A percentile compares a stretch with the other conserved stretches of the same genome.
These are phyloP conservation scores for Suillus occidentalis DNA, from an alignment of 768 basidiomycete species.

Conservation along the genomic window DNA sequence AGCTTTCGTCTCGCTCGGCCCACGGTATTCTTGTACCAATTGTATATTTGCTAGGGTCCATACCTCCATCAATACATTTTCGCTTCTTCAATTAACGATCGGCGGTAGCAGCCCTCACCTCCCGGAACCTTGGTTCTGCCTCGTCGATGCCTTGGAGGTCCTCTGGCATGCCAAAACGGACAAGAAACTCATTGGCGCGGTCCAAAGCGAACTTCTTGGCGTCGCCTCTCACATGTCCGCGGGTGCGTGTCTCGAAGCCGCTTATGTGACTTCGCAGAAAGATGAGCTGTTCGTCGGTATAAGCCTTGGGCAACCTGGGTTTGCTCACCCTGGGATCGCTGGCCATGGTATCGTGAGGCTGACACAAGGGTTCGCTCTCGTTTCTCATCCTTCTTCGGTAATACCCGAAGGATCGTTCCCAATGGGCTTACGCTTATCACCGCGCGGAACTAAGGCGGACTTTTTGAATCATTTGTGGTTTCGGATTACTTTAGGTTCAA, in stretches of 20 bases:
- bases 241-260: conserved; percentile 60
- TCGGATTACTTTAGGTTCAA: conserved; percentile 2
- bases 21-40: conserved; percentile 70
- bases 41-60: conserved; percentile 6
- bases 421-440: conserved; percentile 16
- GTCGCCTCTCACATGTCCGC: conserved; percentile 62
- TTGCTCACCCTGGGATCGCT: conserved; percentile 66
- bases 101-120: conserved; percentile 39
- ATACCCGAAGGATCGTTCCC: conserved; percentile 25
- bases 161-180: conserved; percentile 54
- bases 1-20: conserved; percentile 58
- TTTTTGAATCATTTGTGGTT: background rate
- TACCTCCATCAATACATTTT: conserved; percentile 3
- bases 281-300: conserved; percentile 61
- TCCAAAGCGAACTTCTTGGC: conserved; percentile 70
- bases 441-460: background rate
- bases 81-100: background rate
- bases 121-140: conserved; percentile 58
- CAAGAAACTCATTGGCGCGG: conserved; percentile 60
- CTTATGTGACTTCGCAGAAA: conserved; percentile 53
- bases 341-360: conserved; percentile 31
- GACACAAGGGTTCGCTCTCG: conserved; percentile 11
- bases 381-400: conserved; percentile 15
- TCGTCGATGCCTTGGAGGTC: conserved; percentile 58
- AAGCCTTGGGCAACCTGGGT: conserved; percentile 64